Conservation (phyloP, 73 alveolate genomes). For the Tetrahymena elliotti region DNA sequence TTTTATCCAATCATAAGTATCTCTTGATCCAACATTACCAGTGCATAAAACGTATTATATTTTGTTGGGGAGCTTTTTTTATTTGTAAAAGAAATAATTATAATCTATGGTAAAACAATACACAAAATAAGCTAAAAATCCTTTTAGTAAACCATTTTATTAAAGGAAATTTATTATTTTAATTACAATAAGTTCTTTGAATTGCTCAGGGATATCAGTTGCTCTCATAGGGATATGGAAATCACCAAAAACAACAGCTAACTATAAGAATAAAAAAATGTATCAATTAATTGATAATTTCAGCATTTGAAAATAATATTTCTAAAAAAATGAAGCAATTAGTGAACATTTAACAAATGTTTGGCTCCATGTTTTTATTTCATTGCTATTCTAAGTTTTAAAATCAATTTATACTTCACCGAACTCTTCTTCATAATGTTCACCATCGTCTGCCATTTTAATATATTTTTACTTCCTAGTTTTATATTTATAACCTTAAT, state of each 20-base stretch:
- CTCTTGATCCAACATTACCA: constrained; percentile 91
- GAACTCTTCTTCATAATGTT: background rate
- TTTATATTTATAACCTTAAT: background rate
- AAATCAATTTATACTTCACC: background rate
- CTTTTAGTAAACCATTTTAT: background rate
- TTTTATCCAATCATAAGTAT: constrained; percentile 85
- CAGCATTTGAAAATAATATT: background rate
- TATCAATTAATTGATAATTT: background rate
- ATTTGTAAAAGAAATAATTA: background rate
- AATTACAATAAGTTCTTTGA: constrained; percentile 48
- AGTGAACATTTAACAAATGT: background rate
- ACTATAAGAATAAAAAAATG: constrained; percentile 13
- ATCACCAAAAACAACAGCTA: constrained; percentile 79
- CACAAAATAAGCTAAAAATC: background rate
- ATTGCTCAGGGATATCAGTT: constrained; percentile 70
- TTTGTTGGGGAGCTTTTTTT: constrained; percentile 72
- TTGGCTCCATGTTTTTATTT: background rate
- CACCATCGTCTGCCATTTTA: background rate
- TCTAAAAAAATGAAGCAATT: background rate
- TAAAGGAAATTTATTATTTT: background rate
- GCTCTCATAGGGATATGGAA: constrained; percentile 80
- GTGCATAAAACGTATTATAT: constrained; percentile 82
- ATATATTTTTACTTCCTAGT: background rate
- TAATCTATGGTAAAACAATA: background rate
- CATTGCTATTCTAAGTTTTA: background rate